Conservation (phyloP, 1,139 yeast genomes). For the Petasospora fabianii region DNA sequence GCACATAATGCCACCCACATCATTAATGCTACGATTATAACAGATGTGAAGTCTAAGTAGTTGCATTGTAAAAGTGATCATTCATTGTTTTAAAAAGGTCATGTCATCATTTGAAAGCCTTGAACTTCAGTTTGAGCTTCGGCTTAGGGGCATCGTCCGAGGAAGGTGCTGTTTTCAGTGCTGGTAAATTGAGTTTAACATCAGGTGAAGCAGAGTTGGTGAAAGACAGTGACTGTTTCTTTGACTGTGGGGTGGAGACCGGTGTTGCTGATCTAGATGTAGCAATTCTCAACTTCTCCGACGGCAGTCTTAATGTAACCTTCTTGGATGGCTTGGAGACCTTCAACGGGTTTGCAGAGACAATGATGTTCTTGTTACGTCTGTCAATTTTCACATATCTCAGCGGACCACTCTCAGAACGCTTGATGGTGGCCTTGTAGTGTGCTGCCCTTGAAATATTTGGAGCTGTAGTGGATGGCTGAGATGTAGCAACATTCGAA, state of each 20-base stretch:
- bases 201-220: too few relatives aligned
- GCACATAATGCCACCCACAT: not conserved
- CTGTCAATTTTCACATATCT: slow-evolving; percentile 25
- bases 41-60: not conserved
- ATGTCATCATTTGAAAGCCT: not conserved
- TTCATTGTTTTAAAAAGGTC: too few relatives aligned
- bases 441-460: too few relatives aligned
- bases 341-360: slow-evolving; percentile 26
- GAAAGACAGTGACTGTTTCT: too few relatives aligned
- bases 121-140: slow-evolving; percentile 28
- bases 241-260: too few relatives aligned
- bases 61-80: too few relatives aligned
- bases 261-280: not conserved
- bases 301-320: slow-evolving; percentile 9
- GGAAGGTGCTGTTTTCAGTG: too few relatives aligned
- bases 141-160: slow-evolving; percentile 16
- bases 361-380: slow-evolving; percentile 15
- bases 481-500: slow-evolving; percentile 1
- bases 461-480: not conserved
- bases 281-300: slow-evolving; percentile 4
- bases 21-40: not conserved
- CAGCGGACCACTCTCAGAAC: slow-evolving; percentile 21
- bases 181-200: not conserved
- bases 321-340: slow-evolving; percentile 16
- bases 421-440: slow-evolving; percentile 21